Percentiles rank a stretch among this genome's conserved stretches.
Conservation (phyloP, 768 basidiomycete species). For the Nidularia sp. region DNA sequence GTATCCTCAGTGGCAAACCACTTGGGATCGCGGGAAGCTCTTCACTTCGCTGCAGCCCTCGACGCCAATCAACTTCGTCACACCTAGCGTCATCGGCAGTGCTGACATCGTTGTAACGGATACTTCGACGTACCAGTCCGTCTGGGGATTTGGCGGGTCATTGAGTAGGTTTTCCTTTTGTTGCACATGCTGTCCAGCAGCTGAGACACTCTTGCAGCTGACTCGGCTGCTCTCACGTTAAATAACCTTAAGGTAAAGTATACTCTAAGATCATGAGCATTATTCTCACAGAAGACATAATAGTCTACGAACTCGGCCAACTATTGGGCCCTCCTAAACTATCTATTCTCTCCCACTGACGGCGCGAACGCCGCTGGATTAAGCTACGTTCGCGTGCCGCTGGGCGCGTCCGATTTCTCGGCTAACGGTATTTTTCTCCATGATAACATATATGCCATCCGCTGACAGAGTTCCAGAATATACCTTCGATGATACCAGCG, state of each 20-base stretch:
- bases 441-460: background rate
- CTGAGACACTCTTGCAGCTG: slow-evolving; percentile 36
- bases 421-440: slow-evolving; percentile 33
- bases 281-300: background rate
- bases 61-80: slow-evolving; percentile 51
- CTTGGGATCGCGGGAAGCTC: slow-evolving; percentile 45
- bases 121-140: slow-evolving; percentile 48
- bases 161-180: slow-evolving; percentile 40
- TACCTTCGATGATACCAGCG: slow-evolving; percentile 59
- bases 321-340: slow-evolving; percentile 55
- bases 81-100: slow-evolving; percentile 50
- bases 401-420: slow-evolving; percentile 77
- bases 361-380: slow-evolving; percentile 61
- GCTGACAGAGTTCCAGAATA: slow-evolving; percentile 37
- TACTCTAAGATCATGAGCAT: no score
- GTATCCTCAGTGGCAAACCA: slow-evolving; percentile 52
- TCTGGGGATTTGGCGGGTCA: slow-evolving; percentile 64
- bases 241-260: slow-evolving; percentile 58
- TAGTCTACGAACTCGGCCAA: slow-evolving; percentile 37
- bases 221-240: slow-evolving; percentile 62
- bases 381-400: slow-evolving; percentile 63
- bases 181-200: background rate
- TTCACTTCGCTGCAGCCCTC: slow-evolving; percentile 45
- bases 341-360: slow-evolving; percentile 61
- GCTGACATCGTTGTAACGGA: slow-evolving; percentile 67